A percentile compares a stretch with the other conserved stretches of the same genome.
Conservation (phyloP, 768 basidiomycete species). For the Galerina marginata region DNA sequence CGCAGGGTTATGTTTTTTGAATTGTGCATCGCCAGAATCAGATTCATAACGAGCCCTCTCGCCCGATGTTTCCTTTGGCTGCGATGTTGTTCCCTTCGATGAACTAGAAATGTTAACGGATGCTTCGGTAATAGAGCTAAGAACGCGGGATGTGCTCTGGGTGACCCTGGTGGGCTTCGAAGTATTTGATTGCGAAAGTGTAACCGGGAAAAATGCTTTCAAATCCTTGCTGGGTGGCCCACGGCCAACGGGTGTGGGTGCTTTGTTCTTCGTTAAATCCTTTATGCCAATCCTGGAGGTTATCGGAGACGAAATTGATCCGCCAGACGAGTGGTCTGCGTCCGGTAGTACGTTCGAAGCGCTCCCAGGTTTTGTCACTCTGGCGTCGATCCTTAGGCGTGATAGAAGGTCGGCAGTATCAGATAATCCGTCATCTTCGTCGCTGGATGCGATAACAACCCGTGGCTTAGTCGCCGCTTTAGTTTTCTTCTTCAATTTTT, state of each 20-base stretch:
- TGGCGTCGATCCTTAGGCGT: background rate
- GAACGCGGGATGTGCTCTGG: background rate
- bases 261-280: constrained; percentile 23
- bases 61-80: background rate
- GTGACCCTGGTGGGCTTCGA: background rate
- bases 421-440: background rate
- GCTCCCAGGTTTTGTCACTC: background rate
- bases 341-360: background rate
- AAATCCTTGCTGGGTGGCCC: background rate
- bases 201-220: constrained; percentile 23
- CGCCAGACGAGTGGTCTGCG: background rate
- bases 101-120: no score
- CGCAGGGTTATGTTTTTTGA: background rate
- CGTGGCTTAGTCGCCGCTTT: background rate
- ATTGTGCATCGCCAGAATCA: constrained; percentile 7
- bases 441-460: background rate
- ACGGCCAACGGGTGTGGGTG: background rate
- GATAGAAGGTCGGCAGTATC: constrained; percentile 2
- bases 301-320: background rate
- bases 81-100: no score
- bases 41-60: background rate
- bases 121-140: background rate
- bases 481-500: background rate
- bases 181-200: constrained; percentile 1
- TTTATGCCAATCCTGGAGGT: background rate